Conservation (phyloP, 1,284 basidiomycete species). For the Entoloma clypeatum region DNA sequence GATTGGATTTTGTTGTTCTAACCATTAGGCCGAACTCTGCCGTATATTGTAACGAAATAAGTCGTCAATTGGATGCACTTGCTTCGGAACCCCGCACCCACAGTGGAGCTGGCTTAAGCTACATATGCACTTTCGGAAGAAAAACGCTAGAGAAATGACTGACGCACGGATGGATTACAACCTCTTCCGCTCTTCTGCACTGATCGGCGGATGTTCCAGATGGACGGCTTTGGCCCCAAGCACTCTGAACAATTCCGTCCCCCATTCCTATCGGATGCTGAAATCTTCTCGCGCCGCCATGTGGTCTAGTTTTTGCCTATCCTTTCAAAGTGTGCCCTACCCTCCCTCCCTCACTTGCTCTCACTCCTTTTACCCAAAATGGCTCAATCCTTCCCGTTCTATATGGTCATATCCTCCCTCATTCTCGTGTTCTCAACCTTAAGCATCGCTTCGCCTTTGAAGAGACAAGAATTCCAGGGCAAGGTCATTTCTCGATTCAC, state of each 20-base stretch:
- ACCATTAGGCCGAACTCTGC: constrained; percentile 1
- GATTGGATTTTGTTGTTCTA: constrained; percentile 7
- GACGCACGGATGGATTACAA: too few species aligned
- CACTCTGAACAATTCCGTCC: too few species aligned
- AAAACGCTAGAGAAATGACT: too few species aligned
- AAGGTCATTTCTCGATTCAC: constrained; percentile 8
- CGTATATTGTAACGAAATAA: constrained; percentile 10
- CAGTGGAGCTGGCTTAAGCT: neutral
- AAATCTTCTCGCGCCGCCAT: neutral
- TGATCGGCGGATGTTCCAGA: too few species aligned
- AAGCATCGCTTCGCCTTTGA: constrained; percentile 9
- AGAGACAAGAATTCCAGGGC: constrained; percentile 12
- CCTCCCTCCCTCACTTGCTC: constrained; percentile 4
- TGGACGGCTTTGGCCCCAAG: too few species aligned
- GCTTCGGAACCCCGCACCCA: neutral
- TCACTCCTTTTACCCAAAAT: constrained; percentile 7
- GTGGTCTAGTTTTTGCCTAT: too few species aligned
- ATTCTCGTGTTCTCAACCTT: constrained; percentile 9
- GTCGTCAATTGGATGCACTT: constrained; percentile 17
- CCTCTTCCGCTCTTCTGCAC: too few species aligned
- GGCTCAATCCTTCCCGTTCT: constrained; percentile 13
- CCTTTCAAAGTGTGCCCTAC: too few species aligned
- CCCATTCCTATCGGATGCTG: constrained; percentile 1
- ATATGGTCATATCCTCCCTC: constrained; percentile 10
- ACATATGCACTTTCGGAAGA: neutral